phyloP scores from a whole-genome alignment of 768 basidiomycete genomes.

The Melanogaster broomeanus region DNA sequence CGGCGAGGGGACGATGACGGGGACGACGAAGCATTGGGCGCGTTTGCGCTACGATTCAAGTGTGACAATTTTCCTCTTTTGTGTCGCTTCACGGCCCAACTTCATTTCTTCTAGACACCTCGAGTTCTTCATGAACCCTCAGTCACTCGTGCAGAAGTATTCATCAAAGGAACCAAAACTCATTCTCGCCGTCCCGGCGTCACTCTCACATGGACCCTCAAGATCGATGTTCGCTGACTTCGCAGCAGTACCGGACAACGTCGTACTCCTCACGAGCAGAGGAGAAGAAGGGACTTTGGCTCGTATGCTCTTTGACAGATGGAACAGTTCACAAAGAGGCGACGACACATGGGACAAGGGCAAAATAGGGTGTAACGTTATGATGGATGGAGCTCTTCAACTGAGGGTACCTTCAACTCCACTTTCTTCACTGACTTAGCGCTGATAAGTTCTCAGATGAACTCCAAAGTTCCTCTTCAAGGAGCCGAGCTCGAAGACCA shows the following conservation, averaged over 20 bases:
- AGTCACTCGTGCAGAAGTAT: slow-evolving; percentile 76
- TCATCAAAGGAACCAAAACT: slow-evolving; percentile 90
- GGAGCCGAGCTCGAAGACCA: slow-evolving; percentile 86
- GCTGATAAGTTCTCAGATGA: slow-evolving; percentile 53
- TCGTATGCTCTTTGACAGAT: slow-evolving; percentile 76
- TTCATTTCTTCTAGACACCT: slow-evolving; percentile 60
- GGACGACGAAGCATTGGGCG: slow-evolving; percentile 83
- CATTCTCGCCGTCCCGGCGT: slow-evolving; percentile 90
- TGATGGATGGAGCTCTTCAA: slow-evolving; percentile 72
- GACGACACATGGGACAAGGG: slow-evolving; percentile 89
- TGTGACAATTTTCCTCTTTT: slow-evolving; percentile 37
- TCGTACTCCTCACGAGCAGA: slow-evolving; percentile 81
- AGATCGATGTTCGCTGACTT: slow-evolving; percentile 85
- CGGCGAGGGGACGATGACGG: slow-evolving; percentile 67
- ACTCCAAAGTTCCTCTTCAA: slow-evolving; percentile 85
- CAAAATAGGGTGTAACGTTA: slow-evolving; percentile 81
- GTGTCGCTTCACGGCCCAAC: background rate
- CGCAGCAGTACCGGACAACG: slow-evolving; percentile 79
- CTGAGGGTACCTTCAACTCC: slow-evolving; percentile 54
- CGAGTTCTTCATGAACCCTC: slow-evolving; percentile 88
- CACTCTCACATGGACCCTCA: slow-evolving; percentile 90
- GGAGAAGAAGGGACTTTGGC: slow-evolving; percentile 82
- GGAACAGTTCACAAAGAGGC: slow-evolving; percentile 81
- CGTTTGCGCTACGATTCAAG: slow-evolving; percentile 88
- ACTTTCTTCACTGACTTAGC: background rate